Base-by-base conservation (phyloP, 345 rosid genomes). In the Gossypium longicalyx region DNA sequence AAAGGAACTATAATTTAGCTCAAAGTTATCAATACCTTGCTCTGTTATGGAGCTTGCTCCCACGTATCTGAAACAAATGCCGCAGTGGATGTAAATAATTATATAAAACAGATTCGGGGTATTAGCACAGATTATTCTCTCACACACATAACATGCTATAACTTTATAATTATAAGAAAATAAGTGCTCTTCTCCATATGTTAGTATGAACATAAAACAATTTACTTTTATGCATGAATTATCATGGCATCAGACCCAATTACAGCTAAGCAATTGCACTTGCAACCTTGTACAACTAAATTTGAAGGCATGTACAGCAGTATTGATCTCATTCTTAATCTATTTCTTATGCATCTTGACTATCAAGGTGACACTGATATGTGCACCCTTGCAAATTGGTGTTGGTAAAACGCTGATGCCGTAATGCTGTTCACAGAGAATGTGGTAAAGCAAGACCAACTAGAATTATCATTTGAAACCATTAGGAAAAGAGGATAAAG, bases 21-120 rank as follows among this genome's bases (percentile, higher is more conserved):
- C 19, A 67, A 78, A 76, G 23, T 27, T 70, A 82, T 59, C 72
- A 48, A 70, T 90, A 96, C 99, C 98, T 96, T 69, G 95, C 83
- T 74, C 99, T 87, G 80, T 86, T 96, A 76, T 96, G 98, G 64
- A 96, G 94, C 84, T 89, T 96, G 81, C 99, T 87, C 80, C 99
- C 98, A 48, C 99, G 97, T 80, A 96, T 83, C 99, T 96, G 86
- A 56, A 76, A 59, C 53, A 74, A 67, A 80, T 65, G 79, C 49
- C 59, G 34, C 51, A 60, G 43, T 52, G 64, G 44, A 38, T 12
- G 61, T 54, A 56, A 61, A 19, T n/a, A 52, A 67, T 48, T 22
- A 13, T 13, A 45, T 15, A 54, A 67, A 45, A 61, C 44, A 49
- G 11, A 67, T 10, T 57, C 20, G 65, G 44, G 12, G 12, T 19